Base-by-base conservation (phyloP, 306 rosid genomes). In the Pueraria montana region DNA sequence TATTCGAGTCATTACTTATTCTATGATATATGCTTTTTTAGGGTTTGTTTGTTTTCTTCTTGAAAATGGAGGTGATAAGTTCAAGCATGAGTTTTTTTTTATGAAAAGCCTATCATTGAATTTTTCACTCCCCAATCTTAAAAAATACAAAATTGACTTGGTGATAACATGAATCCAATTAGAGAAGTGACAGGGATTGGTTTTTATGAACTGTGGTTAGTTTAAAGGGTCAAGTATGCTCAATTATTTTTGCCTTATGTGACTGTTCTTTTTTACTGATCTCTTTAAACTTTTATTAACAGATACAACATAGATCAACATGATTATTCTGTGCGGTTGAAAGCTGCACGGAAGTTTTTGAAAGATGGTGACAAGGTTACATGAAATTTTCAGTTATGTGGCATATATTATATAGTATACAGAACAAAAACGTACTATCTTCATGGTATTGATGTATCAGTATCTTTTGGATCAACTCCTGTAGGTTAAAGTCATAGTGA, bases 261-360 rank as follows among this genome's bases (percentile, higher is more conserved):
- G 81, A 68, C 2, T 63, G 43, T 6, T 63, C 20, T 6, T 5
- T 30, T 59, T 27, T 12, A 81, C 21, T 74, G 5, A 62, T 76
- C 2, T 63, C 27, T 20, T 14, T 76, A 34, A 17, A 53, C 69
- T 43, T 40, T 64, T 85, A 26, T 78, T 56, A 34, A 36, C 93
- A 90, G 95, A 88, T 94, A 87, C 86, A 94, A 89, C 86, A 94
- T 94, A 45, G 97, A 94, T 71, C 89, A 90, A 64, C 98, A 94
- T 87, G 97, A 94, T 85, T 94, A 94, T 80, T 84, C 94, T 20
- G 92, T 94, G 43, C 97, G 98, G 56, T 90, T 94, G 91, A 94
- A 56, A 90, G 92, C 98, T 86, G 98, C 98, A 18, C 77, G 16
- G 88, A 94, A 89, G 88, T 94, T 94, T 82, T 84, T 94, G 89